Percentiles rank a stretch among this genome's conserved stretches.
Evolutionary conservation across 106 monocot species (phyloP).

Genomic region (Dioscorea alata): DNA sequence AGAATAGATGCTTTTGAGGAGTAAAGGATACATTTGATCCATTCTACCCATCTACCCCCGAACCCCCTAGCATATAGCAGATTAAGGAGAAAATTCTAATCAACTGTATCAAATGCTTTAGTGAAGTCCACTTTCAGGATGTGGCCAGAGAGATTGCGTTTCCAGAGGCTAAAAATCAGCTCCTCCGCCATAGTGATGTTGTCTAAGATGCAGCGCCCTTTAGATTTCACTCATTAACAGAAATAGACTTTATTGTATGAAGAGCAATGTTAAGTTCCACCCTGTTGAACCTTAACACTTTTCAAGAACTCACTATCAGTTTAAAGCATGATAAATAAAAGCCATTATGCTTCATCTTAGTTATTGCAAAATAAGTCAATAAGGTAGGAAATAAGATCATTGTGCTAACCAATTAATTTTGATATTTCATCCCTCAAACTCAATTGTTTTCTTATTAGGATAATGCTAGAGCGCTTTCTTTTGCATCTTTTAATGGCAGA

Average conservation of each 20-base stretch:
- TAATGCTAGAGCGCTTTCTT: slow-evolving; percentile 20
- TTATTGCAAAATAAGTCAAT: not conserved
- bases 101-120: no score
- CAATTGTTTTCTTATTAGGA: slow-evolving; percentile 35
- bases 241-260: slow-evolving; percentile 65
- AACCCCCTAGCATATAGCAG: no score
- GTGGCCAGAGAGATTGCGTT: no score
- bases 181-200: no score
- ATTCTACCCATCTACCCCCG: no score
- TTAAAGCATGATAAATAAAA: slow-evolving; percentile 5
- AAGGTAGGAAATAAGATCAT: not conserved
- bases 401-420: slow-evolving; percentile 52
- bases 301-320: slow-evolving; percentile 57
- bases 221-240: no score
- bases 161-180: slow-evolving; percentile 63
- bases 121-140: no score
- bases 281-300: slow-evolving; percentile 54
- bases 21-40: no score
- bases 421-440: slow-evolving; percentile 28
- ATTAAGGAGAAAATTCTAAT: no score
- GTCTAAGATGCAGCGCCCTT: no score
- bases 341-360: not conserved
- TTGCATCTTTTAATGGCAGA: slow-evolving; percentile 31
- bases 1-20: no score
- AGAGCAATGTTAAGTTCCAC: slow-evolving; percentile 74